Base-by-base conservation (phyloP, 202 grass and related monocot species). In the Alloteropsis angusta region DNA sequence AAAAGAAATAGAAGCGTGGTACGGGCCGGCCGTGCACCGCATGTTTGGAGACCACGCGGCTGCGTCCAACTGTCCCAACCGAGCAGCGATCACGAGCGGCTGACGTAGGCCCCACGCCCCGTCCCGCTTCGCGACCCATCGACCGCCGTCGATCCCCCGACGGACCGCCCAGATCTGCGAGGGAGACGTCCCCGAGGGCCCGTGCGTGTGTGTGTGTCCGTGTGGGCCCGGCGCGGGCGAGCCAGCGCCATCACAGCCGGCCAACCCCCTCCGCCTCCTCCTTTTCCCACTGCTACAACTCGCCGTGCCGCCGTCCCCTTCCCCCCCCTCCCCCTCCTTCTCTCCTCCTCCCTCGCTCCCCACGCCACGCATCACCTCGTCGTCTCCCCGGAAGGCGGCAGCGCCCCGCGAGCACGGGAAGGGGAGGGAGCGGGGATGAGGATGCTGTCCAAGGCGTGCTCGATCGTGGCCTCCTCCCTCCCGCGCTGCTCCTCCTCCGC, bases 371-470 rank as follows among this genome's bases (percentile, higher is more conserved):
- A 47, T 42, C 18, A 22, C 16, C 22, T n/a, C n/a, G n/a, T 35
- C 14, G 60, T 34, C 77, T 60, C 65, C 8, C 15, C 80, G 58
- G 75, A 17, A 46, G 45, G 45, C 42, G 42, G 75, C 80, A 9
- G 46, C 63, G 59, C 25, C 6, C 6, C 54, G 80, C 48, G 80
- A 49, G 47, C 65, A 15, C 62, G 58, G 65, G 28, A 12, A 32
- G 37, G 76, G 44, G 44, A 57, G 17, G 59, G 50, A 68, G 74
- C 28, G 74, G 73, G 65, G 64, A 88, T 88, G 87, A 74, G 84
- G 81, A 87, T 90, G 84, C 77, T 90, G 43, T 90, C 80, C 43
- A 90, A 84, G 84, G 81, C 84, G 80, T 84, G 84, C 84, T 90
- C 88, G 41, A 79, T 87, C 80, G 84, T 90, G 65, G 88, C 72